Base-by-base conservation (phyloP, 108 stramenopile genomes). In the Skeletonema grethae region DNA sequence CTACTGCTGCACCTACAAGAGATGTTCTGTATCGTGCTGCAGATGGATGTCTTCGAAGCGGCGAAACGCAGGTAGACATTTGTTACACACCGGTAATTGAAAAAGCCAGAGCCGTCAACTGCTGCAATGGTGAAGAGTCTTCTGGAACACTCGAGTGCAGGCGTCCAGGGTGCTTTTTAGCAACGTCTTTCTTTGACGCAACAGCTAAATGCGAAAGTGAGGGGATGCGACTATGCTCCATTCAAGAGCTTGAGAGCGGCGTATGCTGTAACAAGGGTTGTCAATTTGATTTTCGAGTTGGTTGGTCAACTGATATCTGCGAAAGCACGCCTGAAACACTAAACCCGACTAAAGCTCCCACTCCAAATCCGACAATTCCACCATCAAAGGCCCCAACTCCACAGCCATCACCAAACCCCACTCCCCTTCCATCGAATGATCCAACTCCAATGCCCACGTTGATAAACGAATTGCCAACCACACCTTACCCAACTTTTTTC, bases 221-320 rank as follows among this genome's bases (percentile, higher is more conserved):
- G 18, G 50, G 50, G 50, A 53, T 53, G 50, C 50, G 50, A 20
- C 50, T 53, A 6, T 53, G 50, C 22, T 53, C 50, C 22, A 53
- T 8, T 53, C 8, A 53, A 53, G 50, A 53, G 20, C 22, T 53
- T 7, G 50, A 53, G 22, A 53, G 3, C 0, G 22, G 22, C 8
- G 50, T 24, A 22, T 53, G 50, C 22, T 53, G 50, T 53, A 9
- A 2, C 7, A 22, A 9, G 22, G 50, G 50, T 8, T 53, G 50
- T 10, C 22, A 53, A 7, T 53, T 53, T 8, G 50, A 53, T 53
- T 1, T 3, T 0, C 18, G 50, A 22, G 50, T 53, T 1, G 22
- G 22, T 7, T 53, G 50, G 50, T 24, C 50, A 9, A 0, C 50
- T 53, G 22, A 22, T 53, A 9, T 22, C n/a, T 53, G 50, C 7